Conservation (phyloP, 345 rosid species). For the Eutrema yunnanense region DNA sequence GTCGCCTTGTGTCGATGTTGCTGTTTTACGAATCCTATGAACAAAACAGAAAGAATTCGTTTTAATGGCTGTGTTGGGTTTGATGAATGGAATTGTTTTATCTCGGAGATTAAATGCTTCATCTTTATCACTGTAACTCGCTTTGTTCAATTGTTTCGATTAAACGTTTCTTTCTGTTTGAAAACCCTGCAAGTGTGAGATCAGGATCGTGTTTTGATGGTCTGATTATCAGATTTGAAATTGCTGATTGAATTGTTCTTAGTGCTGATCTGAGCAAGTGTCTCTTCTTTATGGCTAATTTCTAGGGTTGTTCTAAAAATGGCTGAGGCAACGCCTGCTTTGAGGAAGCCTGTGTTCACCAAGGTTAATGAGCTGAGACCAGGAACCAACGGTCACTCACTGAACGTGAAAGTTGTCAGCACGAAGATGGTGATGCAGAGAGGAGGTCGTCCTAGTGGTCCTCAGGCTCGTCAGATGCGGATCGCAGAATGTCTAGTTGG, state of each 20-base stretch:
- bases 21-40: not conserved
- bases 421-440: slow-evolving; percentile 77
- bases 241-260: not conserved
- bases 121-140: not conserved
- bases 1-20: not conserved
- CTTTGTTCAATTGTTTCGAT: not conserved
- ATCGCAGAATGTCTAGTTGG: slow-evolving; percentile 88
- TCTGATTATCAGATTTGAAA: not conserved
- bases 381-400: slow-evolving; percentile 77
- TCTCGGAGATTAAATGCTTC: not conserved
- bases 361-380: slow-evolving; percentile 92
- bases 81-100: not conserved
- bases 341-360: slow-evolving; percentile 86
- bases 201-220: not conserved
- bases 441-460: slow-evolving; percentile 63
- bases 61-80: not conserved
- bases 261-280: not conserved
- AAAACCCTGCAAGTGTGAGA: not conserved
- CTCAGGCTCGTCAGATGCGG: slow-evolving; percentile 82
- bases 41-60: no score
- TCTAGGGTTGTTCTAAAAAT: slow-evolving; percentile 21
- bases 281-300: not conserved
- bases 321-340: slow-evolving; percentile 77
- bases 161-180: not conserved
- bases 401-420: slow-evolving; percentile 77